These are phyloP conservation scores for Aspergillus olivimuriae DNA, from an alignment of 495 filamentous ascomycete genomes.

Conservation along the genomic window DNA sequence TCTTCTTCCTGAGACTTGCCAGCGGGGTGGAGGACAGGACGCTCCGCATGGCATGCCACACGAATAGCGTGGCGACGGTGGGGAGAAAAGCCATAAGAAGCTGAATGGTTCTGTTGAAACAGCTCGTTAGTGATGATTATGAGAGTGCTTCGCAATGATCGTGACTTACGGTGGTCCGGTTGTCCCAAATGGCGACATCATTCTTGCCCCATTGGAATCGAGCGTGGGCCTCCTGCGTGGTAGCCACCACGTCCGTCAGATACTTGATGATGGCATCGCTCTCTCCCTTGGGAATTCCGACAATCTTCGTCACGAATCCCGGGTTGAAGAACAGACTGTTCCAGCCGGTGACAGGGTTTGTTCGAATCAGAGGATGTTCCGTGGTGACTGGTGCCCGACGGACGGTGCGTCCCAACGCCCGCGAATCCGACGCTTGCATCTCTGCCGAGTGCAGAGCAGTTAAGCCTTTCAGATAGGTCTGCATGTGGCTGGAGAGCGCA, in stretches of 20 bases:
- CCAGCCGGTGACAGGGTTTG: conserved; percentile 69
- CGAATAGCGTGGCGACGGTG: conserved; percentile 58
- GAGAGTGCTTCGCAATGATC: too few relatives aligned
- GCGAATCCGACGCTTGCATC: conserved; percentile 61
- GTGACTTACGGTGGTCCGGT: conserved; percentile 55
- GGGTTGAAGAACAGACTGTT: conserved; percentile 73
- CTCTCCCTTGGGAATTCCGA: conserved; percentile 60
- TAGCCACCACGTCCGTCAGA: conserved; percentile 58
- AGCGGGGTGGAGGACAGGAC: conserved; percentile 44
- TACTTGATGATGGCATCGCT: conserved; percentile 59
- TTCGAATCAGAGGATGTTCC: conserved; percentile 64
- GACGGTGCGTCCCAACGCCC: conserved; percentile 53
- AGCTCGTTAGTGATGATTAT: neutral
- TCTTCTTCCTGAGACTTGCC: conserved; percentile 58
- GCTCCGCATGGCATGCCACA: conserved; percentile 54
- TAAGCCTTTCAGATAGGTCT: conserved; percentile 63
- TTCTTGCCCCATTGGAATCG: conserved; percentile 65
- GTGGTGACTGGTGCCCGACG: conserved; percentile 60
- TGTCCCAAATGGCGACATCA: conserved; percentile 74
- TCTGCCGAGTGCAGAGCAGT: conserved; percentile 67
- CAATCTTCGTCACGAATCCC: conserved; percentile 67
- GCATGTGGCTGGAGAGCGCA: conserved; percentile 59
- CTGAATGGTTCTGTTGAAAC: conserved; percentile 47
- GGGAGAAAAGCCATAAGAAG: conserved; percentile 55
- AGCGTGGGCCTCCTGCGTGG: conserved; percentile 60